A percentile compares a stretch with the other conserved stretches of the same genome.
phyloP scores from a whole-genome alignment of 768 basidiomycete species.

The Paxillus ammoniavirescens region DNA sequence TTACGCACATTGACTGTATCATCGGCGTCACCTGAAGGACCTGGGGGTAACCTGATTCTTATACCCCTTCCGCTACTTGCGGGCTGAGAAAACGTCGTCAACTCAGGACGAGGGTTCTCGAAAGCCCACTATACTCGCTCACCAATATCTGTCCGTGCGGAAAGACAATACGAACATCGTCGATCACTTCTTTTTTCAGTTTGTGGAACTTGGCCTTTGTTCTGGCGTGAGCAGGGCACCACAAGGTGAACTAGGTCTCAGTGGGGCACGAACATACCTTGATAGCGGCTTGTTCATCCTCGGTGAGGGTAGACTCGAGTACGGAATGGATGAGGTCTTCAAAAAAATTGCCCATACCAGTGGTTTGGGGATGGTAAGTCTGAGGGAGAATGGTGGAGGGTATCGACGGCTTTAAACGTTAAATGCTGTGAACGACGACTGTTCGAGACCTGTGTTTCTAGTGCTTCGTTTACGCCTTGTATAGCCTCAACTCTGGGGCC shows the following conservation, averaged over 20 bases:
- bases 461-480: no score
- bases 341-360: slow-evolving; percentile 27
- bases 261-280: slow-evolving; percentile 13
- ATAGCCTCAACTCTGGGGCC: no score
- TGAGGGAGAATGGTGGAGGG: no score
- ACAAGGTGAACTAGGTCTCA: no score
- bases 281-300: slow-evolving; percentile 22
- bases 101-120: not conserved
- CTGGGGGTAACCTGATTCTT: slow-evolving; percentile 18
- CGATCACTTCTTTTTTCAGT: slow-evolving; percentile 26
- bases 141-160: slow-evolving; percentile 31
- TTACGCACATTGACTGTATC: slow-evolving; percentile 11
- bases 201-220: slow-evolving; percentile 30
- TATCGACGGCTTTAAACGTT: no score
- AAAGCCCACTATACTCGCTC: slow-evolving; percentile 3
- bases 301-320: slow-evolving; percentile 19
- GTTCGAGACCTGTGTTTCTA: no score
- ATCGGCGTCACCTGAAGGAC: slow-evolving; percentile 1
- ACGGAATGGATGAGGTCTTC: slow-evolving; percentile 27
- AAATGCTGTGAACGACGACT: no score
- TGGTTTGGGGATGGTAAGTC: no score
- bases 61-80: slow-evolving; percentile 24
- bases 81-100: slow-evolving; percentile 8
- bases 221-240: not conserved
- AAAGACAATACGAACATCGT: slow-evolving; percentile 25